Base-by-base conservation (phyloP, 371 early-diverging fungal genomes). In the Batkoa obscura region DNA sequence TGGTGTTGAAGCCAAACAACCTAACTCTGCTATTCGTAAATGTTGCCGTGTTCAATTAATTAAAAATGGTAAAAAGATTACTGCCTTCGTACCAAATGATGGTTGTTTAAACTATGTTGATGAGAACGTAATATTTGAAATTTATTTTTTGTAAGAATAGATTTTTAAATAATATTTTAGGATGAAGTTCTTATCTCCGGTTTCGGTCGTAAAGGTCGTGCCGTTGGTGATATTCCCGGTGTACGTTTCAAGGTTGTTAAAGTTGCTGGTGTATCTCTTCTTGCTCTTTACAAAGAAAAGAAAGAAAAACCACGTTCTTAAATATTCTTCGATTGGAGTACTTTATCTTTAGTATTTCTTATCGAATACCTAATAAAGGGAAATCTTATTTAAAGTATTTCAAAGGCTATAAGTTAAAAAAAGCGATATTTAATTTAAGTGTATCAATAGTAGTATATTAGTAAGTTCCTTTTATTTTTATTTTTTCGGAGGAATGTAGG, bases 21-120 rank as follows among this genome's bases (percentile, higher is more conserved):
- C 99, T 67, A 99, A 99, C 93, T 99, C 99, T 75, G 99, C 99
- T 68, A 95, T 99, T 80, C 94, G 99, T 81, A 99, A 99, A 84
- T 97, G 96, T 79, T 98, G 99, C 62, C 91, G 99, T 86, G 96
- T 97, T 62, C 99, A 99, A 79, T 83, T 99, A 62, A 98, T 99
- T 83, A 96, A 96, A 84, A 98, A 98, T 84, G 96, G 94, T 73
- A 99, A 99, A 89, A 99, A 94, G 84, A 84, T 99, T 71, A 97
- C 98, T 60, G 99, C 99, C 66, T 99, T 99, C 81, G 99, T 99
- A 57, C 99, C 99, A 72, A 93, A 94, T 73, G 99, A 99, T 76
- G 99, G 99, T 90, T 97, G 96, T 72, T 72, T 97, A 64, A 97
- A 94, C 86, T 89, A 78, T 70, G 87, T 97, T 72, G 96, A 97